Conservation (phyloP, 139 green algal species). For the Coccomyxa sp. region DNA sequence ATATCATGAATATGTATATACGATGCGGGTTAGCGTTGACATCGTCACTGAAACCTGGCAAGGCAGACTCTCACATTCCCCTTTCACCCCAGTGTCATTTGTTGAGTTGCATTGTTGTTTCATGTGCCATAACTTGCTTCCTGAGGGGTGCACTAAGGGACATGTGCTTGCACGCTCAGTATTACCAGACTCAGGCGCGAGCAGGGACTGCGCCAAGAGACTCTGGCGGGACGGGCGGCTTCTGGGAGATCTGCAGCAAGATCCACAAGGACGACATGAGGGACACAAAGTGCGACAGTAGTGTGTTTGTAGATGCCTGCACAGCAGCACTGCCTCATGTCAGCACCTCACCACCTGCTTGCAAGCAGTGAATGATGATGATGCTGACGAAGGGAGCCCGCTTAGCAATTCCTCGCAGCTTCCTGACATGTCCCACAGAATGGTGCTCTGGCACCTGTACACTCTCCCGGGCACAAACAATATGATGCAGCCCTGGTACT, state of each 20-base stretch:
- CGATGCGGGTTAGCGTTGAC: no score
- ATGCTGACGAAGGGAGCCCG: not conserved
- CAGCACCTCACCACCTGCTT: not conserved
- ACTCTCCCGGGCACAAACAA: not conserved
- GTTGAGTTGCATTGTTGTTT: no score
- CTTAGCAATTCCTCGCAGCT: not conserved
- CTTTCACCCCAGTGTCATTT: no score
- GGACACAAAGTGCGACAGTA: slow-evolving; percentile 89
- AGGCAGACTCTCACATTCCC: no score
- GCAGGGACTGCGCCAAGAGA: not conserved
- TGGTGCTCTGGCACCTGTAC: not conserved
- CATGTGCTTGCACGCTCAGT: no score
- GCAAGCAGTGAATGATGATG: not conserved
- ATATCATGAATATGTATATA: no score
- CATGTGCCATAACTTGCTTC: no score
- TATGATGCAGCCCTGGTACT: not conserved
- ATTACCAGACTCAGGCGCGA: not conserved
- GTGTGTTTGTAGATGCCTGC: slow-evolving; percentile 88
- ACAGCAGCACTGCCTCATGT: not conserved
- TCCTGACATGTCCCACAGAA: not conserved
- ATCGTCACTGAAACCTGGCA: no score
- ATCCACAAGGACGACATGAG: slow-evolving; percentile 78
- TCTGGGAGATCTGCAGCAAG: slow-evolving; percentile 41
- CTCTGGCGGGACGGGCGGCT: not conserved
- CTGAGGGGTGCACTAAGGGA: no score